Evolutionary conservation across 306 rosid genomes (phyloP).

Genomic region (Quercus gilva): DNA sequence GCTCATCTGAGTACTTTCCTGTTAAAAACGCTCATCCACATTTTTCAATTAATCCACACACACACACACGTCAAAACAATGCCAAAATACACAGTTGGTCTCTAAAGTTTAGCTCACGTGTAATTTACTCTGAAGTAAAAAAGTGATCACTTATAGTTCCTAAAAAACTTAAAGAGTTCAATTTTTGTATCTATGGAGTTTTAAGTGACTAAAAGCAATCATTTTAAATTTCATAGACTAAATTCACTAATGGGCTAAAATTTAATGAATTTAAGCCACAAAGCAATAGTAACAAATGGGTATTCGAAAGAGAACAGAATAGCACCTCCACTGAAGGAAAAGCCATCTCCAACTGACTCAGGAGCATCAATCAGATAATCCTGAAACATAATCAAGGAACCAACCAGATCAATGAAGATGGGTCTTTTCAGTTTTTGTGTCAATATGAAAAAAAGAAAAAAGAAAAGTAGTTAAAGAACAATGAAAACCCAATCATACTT

Average conservation of each 20-base stretch:
- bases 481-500: constrained; percentile 29
- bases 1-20: constrained; percentile 87
- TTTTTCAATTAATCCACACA: constrained; percentile 2
- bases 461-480: neutral
- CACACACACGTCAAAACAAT: neutral
- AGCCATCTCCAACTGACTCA: constrained; percentile 75
- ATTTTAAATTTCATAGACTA: too few species aligned
- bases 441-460: neutral
- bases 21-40: constrained; percentile 21
- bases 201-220: too few species aligned
- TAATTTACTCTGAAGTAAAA: too few species aligned
- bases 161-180: too few species aligned
- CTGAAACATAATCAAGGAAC: constrained; percentile 29
- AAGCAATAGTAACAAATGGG: neutral
- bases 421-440: too few species aligned
- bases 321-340: constrained; percentile 84
- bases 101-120: too few species aligned
- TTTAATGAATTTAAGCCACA: too few species aligned
- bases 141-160: neutral
- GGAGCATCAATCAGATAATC: constrained; percentile 84
- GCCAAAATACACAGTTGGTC: too few species aligned
- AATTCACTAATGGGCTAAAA: too few species aligned
- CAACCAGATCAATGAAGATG: too few species aligned
- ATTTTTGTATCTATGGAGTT: too few species aligned
- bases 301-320: neutral